Percentiles rank a stretch among this genome's conserved stretches.
Conservation (phyloP, 2,329 filamentous ascomycete species). For the Aspergillaceae sp. region DNA sequence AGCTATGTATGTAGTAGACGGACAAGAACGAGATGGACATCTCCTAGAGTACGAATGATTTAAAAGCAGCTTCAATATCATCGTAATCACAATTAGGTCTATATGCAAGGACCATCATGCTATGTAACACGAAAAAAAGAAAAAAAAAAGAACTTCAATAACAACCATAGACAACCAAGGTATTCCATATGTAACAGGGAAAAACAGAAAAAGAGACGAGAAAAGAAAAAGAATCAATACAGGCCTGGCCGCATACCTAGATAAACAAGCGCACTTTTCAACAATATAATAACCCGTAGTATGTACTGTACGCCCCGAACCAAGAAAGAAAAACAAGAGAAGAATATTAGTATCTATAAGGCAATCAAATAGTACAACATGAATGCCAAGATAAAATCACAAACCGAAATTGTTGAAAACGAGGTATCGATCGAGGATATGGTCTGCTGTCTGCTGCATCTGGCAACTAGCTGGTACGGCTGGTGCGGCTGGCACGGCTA, state of each 20-base stretch:
- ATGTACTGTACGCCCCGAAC: background rate
- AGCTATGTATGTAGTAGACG: too few species aligned
- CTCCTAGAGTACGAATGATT: too few species aligned
- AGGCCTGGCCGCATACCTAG: background rate
- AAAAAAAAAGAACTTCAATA: background rate
- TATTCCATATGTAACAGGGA: background rate
- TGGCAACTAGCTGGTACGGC: constrained; percentile 2
- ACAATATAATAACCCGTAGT: background rate
- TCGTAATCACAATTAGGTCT: background rate
- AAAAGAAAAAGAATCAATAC: constrained; percentile 1
- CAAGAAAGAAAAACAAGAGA: background rate
- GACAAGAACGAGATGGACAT: too few species aligned
- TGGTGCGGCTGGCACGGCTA: constrained; percentile 45
- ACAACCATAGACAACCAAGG: background rate
- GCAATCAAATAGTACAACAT: background rate
- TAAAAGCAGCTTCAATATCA: background rate
- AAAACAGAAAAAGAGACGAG: background rate
- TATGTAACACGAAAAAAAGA: background rate
- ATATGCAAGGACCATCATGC: background rate
- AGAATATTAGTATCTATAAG: constrained; percentile 1
- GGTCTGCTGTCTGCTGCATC: too few species aligned
- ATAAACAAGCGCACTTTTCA: background rate
- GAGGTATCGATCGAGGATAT: too few species aligned
- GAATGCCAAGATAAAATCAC: background rate
- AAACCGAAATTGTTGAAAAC: constrained; percentile 7